A percentile compares a stretch with the other conserved stretches of the same genome.
Evolutionary conservation across 2,329 filamentous ascomycete genomes (phyloP).

Genomic region (Penicillium sclerotiorum): DNA sequence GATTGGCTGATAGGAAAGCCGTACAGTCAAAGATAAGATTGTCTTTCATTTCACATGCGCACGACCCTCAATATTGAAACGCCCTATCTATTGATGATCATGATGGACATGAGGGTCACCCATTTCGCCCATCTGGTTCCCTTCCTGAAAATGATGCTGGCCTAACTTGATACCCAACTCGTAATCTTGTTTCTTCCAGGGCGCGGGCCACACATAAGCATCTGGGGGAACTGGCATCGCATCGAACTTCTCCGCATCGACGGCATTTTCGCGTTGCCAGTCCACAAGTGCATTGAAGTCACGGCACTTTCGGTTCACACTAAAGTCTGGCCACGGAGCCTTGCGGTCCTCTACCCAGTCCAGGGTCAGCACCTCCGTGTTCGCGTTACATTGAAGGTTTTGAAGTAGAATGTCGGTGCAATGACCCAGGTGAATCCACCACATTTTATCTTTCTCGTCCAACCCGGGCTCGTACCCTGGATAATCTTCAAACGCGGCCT

Average conservation of each 20-base stretch:
- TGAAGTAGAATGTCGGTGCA: neutral
- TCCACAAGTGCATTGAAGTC: neutral
- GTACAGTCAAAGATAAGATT: no score
- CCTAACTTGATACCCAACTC: neutral
- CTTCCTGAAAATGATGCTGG: neutral
- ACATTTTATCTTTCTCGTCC: neutral
- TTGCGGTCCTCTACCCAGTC: neutral
- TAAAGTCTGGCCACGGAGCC: neutral
- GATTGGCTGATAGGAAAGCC: no score
- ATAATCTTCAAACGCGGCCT: neutral
- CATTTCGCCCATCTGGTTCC: neutral
- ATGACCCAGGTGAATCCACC: neutral
- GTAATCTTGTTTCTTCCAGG: neutral
- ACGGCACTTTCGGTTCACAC: neutral
- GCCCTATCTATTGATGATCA: neutral
- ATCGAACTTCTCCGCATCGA: neutral
- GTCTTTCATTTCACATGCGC: neutral
- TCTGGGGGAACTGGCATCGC: neutral
- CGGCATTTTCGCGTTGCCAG: neutral
- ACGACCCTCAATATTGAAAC: neutral
- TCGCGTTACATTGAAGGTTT: neutral
- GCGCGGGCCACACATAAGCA: neutral
- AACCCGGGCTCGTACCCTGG: neutral
- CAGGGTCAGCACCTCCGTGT: neutral
- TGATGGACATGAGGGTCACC: neutral